Evolutionary conservation across 2,329 filamentous ascomycete genomes (phyloP).

Genomic region (Diaporthe sp.): DNA sequence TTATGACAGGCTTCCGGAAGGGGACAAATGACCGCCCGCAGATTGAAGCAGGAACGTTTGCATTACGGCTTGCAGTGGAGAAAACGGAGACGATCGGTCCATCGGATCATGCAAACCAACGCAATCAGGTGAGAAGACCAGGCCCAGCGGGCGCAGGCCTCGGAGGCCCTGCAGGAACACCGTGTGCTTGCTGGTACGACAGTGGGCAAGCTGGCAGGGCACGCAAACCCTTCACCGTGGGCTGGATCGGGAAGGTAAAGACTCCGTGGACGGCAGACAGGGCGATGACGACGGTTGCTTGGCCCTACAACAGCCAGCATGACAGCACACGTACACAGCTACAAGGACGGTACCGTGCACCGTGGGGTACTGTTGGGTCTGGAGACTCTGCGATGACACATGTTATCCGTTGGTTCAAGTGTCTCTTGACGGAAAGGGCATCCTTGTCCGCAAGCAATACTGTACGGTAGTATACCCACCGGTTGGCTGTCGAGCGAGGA

Average conservation of each 20-base stretch:
- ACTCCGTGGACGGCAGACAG: slow-evolving; percentile 18
- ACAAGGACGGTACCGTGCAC: neutral
- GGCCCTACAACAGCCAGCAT: neutral
- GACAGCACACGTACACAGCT: neutral
- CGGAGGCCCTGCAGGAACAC: slow-evolving; percentile 21
- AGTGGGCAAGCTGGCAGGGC: neutral
- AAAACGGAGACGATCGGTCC: slow-evolving; percentile 28
- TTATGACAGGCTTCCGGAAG: slow-evolving; percentile 37
- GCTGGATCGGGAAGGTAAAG: slow-evolving; percentile 15
- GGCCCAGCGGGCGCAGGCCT: neutral
- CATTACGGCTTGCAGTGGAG: slow-evolving; percentile 30
- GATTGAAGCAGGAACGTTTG: slow-evolving; percentile 32
- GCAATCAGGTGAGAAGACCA: slow-evolving; percentile 29
- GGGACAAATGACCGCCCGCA: slow-evolving; percentile 37
- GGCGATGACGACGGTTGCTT: slow-evolving; percentile 22
- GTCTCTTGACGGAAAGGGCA: neutral
- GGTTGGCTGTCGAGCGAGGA: slow-evolving; percentile 6
- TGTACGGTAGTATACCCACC: neutral
- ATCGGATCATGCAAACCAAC: slow-evolving; percentile 36
- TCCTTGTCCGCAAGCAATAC: slow-evolving; percentile 4
- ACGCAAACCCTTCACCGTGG: slow-evolving; percentile 17
- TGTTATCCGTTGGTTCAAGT: slow-evolving; percentile 13
- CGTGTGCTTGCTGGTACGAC: slow-evolving; percentile 21
- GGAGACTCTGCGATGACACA: slow-evolving; percentile 15
- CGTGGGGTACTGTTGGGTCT: slow-evolving; percentile 2